Evolutionary conservation across 208 protist genomes (phyloP).

Genomic region (Naegleria fowleri): DNA sequence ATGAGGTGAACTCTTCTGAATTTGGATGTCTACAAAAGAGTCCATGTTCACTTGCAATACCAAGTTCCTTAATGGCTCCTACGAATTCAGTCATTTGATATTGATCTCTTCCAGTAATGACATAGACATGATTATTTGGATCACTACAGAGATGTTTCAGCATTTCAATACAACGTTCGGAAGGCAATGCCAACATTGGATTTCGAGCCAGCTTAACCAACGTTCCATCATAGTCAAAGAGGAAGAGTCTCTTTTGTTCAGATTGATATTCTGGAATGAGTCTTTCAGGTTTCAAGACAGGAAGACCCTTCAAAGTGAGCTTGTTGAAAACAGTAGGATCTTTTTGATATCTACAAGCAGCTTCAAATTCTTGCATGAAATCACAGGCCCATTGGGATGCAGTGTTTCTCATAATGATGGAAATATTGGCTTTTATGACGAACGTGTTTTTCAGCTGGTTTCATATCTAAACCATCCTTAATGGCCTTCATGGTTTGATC

Average conservation of each 20-base stretch:
- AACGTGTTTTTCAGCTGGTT: constrained; percentile 19
- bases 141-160: constrained; percentile 36
- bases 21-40: constrained; percentile 29
- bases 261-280: neutral
- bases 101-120: constrained; percentile 44
- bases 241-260: constrained; percentile 33
- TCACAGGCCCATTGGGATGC: constrained; percentile 36
- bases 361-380: constrained; percentile 36
- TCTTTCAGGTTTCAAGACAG: neutral
- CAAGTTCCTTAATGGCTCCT: neutral
- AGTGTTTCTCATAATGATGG: constrained; percentile 43
- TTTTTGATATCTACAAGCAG: neutral
- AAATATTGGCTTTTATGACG: constrained; percentile 42
- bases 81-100: constrained; percentile 34
- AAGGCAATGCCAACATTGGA: constrained; percentile 2
- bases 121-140: constrained; percentile 40
- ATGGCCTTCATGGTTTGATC: constrained; percentile 33
- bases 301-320: neutral
- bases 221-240: constrained; percentile 41
- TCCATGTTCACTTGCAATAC: constrained; percentile 38
- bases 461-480: constrained; percentile 39
- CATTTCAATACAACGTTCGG: constrained; percentile 31
- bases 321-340: constrained; percentile 24
- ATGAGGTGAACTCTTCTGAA: neutral
- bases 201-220: neutral